Conservation (phyloP, 148 eudicot species). For the Chenopodium quinoa region DNA sequence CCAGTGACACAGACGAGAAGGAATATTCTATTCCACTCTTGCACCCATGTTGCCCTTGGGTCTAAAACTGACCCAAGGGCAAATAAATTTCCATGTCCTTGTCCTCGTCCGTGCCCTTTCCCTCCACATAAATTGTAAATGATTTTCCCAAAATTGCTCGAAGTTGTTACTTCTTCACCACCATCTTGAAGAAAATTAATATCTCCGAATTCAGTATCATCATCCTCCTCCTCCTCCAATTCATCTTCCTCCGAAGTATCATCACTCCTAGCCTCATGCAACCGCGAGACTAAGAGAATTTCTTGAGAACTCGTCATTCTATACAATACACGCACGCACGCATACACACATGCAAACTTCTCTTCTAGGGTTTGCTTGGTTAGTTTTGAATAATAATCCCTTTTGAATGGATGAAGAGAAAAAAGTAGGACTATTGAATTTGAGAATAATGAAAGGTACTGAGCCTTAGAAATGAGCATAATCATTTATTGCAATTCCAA, state of each 20-base stretch:
- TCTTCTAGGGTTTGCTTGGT: slow-evolving; percentile 1
- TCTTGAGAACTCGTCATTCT: slow-evolving; percentile 27
- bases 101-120: not conserved
- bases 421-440: not conserved
- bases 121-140: slow-evolving; percentile 22
- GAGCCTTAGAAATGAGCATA: slow-evolving; percentile 3
- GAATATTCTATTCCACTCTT: slow-evolving; percentile 83
- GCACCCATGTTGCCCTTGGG: slow-evolving; percentile 70
- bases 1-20: slow-evolving; percentile 70
- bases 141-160: slow-evolving; percentile 9
- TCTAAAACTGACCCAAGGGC: slow-evolving; percentile 40
- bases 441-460: slow-evolving; percentile 2
- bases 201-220: not conserved
- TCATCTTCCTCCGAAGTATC: slow-evolving; percentile 12
- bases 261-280: slow-evolving; percentile 3
- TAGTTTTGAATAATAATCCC: not conserved
- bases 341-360: not conserved
- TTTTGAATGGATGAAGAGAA: not conserved
- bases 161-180: not conserved
- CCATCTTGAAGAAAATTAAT: not conserved
- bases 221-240: not conserved
- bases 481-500: slow-evolving; percentile 12
- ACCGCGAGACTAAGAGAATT: slow-evolving; percentile 16
- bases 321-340: not conserved
- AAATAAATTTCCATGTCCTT: slow-evolving; percentile 8